phyloP scores from a whole-genome alignment of 306 rosid species.

The Corylus avellana region DNA sequence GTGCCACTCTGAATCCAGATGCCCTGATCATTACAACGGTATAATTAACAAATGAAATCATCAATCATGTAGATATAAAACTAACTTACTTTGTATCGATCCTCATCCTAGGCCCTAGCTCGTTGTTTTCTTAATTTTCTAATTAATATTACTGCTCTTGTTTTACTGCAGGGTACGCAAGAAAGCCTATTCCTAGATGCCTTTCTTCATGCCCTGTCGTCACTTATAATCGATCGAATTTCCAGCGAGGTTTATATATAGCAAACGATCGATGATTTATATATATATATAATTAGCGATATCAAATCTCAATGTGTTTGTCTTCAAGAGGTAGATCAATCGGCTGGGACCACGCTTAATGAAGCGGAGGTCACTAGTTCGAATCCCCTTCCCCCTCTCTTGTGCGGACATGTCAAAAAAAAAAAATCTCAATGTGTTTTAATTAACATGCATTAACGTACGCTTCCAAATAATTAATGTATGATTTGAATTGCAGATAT shows the following conservation, averaged over 20 bases:
- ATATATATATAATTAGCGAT: not conserved
- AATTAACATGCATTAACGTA: too few relatives aligned
- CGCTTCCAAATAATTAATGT: not conserved
- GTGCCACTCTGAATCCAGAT: slow-evolving; percentile 30
- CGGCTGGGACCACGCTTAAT: too few relatives aligned
- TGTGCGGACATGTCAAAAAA: too few relatives aligned
- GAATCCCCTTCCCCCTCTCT: too few relatives aligned
- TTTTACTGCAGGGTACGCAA: slow-evolving; percentile 34
- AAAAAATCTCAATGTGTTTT: too few relatives aligned
- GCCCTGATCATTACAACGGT: slow-evolving; percentile 29
- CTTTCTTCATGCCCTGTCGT: slow-evolving; percentile 28
- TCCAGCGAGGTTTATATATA: slow-evolving; percentile 45
- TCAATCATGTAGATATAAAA: too few relatives aligned
- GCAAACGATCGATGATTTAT: not conserved
- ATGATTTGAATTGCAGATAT: slow-evolving; percentile 39
- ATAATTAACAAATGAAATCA: not conserved
- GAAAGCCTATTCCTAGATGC: not conserved
- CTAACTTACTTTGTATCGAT: not conserved
- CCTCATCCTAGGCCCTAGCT: not conserved
- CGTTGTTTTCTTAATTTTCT: not conserved
- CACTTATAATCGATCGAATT: slow-evolving; percentile 55
- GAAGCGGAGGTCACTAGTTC: too few relatives aligned
- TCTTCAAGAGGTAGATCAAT: too few relatives aligned
- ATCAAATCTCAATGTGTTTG: too few relatives aligned
- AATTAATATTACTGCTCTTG: not conserved